Evolutionary conservation across 768 basidiomycete species (phyloP), one percentile per base, ranked within the genome.

Genomic region (Lentinula sp.): DNA sequence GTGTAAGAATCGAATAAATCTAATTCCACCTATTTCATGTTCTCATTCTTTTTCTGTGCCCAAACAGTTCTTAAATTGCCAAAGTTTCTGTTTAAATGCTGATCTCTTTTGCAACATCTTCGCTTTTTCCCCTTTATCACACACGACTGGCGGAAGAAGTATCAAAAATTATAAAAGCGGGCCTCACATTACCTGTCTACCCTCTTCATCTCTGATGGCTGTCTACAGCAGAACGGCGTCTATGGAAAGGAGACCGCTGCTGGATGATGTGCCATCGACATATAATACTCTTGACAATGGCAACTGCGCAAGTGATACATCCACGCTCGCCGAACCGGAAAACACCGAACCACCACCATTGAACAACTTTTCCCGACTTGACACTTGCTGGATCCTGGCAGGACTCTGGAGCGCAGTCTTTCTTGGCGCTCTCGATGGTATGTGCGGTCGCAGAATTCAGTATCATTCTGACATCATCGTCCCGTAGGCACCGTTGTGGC

Each of bases 321-420:
- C 74, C 40, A 64, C 71, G n/a, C 57, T 64, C 49, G 67, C 67
- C 21, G 69, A 75, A 18, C n/a, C 63, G 51, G 73, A 75, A 49
- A 11, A 40, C 32, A 48, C 21, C 46, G 40, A 66, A 16, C 63
- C 73, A 2, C 69, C 68, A 7, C 71, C 73, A 21, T 65, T 75
- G 62, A 80, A 78, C 71, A 75, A 79, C 62, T 75, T 82, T 63
- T 83, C 86, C 48, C 75, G 70, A 50, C 56, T 65, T n/a, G 84
- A 89, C 64, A 78, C 83, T 64, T 73, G 74, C 59, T 91, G 88
- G 88, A 85, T 92, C 63, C 78, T 93, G 56, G 78, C 83, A 46
- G 91, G 86, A 9, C 75, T 93, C 58, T 93, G 91, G 91, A 88
- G 86, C 65, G 88, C 86, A 43, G 88, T 93, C 21, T 85, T 95